Base-by-base conservation (phyloP, 2,329 filamentous ascomycete species). In the Helotiales sp. region DNA sequence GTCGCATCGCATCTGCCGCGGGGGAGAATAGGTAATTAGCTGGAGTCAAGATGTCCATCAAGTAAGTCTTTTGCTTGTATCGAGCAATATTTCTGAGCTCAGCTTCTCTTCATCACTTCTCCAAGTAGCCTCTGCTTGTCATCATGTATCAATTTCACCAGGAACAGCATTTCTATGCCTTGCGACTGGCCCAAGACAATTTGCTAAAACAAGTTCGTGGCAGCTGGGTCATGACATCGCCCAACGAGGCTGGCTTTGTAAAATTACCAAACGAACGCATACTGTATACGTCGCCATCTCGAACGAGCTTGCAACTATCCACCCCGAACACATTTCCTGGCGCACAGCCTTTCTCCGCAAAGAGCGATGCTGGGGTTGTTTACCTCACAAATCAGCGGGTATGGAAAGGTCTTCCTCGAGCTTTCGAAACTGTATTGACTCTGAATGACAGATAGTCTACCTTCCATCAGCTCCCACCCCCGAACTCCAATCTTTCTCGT, bases 181-280 rank as follows among this genome's bases (percentile, higher is more conserved):
- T 77, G 52, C 72, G 71, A n/a, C 64, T 73, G 34, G 70, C 72
- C 22, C 70, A 75, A 49, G 66, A 73, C 63, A 60, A 66, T 63
- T 69, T 71, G 69, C 75, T 76, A 72, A 74, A 71, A 63, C 64
- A 66, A 66, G 61, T 72, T 74, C 61, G 70, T 68, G 66, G 70
- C 78, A 92, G 90, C 79, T 97, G 95, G 95, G 95, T 97, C 54
- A 97, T 97, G 94, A 88, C 97, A 76, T 89, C 91, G 76, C 87
- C 91, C 76, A 78, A 82, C 47, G 84, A 85, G 73, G 82, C 85
- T 68, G 88, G 90, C 67, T 96, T 97, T 80, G 90, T 96, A 77
- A 92, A 91, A 76, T 87, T 97, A 55, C 92, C 92, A 52, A 89
- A 91, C 77, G 95, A 98, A 82, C 89, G 89, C 73, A 89, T 93